Evolutionary conservation across 345 rosid genomes (phyloP).

Genomic region (Cardamine chenopodiifolia): DNA sequence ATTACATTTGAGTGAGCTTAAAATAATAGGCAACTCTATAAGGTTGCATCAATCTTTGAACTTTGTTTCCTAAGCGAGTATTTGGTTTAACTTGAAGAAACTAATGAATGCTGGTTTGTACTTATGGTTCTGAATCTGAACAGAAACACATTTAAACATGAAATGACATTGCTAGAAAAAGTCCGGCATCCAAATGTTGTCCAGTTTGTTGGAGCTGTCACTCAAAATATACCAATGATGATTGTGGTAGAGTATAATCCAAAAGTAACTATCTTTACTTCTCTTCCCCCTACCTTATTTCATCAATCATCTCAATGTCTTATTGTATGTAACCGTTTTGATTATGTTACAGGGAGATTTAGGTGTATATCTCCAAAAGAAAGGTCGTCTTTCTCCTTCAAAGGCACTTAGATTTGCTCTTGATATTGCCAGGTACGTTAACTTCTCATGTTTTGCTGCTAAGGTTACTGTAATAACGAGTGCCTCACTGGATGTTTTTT

Average conservation of each 20-base stretch:
- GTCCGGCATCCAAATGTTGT: conserved; percentile 94
- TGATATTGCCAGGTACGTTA: conserved; percentile 80
- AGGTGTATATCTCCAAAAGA: conserved; percentile 71
- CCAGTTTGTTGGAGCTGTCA: conserved; percentile 97
- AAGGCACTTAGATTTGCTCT: conserved; percentile 80
- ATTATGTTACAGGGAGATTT: conserved; percentile 71
- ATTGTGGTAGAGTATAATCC: conserved; percentile 84
- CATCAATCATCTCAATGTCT: neutral
- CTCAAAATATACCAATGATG: conserved; percentile 96
- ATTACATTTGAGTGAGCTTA: conserved; percentile 8
- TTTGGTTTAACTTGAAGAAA: conserved; percentile 16
- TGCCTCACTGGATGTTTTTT: neutral
- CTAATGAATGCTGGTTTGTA: conserved; percentile 10
- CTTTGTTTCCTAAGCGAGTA: neutral
- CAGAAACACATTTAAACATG: conserved; percentile 86
- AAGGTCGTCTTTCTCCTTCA: conserved; percentile 83
- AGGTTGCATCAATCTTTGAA: neutral
- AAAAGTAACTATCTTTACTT: conserved; percentile 56
- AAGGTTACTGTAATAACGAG: neutral
- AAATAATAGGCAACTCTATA: neutral
- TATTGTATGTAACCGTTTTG: neutral
- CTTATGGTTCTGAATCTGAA: conserved; percentile 22
- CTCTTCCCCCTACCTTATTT: conserved; percentile 4
- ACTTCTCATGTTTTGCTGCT: conserved; percentile 1
- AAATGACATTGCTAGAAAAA: conserved; percentile 78